Evolutionary conservation across 2,329 filamentous ascomycete species (phyloP).

Genomic region (Sodiomyces alkalinus): DNA sequence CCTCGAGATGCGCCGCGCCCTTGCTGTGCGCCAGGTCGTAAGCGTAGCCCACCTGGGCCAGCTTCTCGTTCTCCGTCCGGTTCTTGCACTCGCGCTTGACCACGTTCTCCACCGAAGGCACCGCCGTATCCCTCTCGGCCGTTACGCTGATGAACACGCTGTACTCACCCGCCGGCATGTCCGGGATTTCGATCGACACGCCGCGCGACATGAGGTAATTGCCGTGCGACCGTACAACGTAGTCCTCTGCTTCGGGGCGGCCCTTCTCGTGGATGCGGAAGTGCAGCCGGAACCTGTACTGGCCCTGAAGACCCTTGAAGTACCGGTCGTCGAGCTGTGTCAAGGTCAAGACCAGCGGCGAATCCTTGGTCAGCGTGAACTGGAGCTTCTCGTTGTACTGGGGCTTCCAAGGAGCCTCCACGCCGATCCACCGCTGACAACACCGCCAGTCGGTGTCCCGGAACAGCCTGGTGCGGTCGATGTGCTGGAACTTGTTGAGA

Average conservation of each 20-base stretch:
- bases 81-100: slow-evolving; percentile 33
- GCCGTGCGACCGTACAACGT: slow-evolving; percentile 42
- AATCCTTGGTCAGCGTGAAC: slow-evolving; percentile 38
- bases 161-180: slow-evolving; percentile 40
- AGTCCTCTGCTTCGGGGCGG: slow-evolving; percentile 37
- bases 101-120: slow-evolving; percentile 37
- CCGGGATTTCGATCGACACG: slow-evolving; percentile 40
- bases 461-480: slow-evolving; percentile 49
- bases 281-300: slow-evolving; percentile 36
- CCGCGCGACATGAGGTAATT: slow-evolving; percentile 44
- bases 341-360: slow-evolving; percentile 42
- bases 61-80: slow-evolving; percentile 39
- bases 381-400: slow-evolving; percentile 48
- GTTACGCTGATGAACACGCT: slow-evolving; percentile 40
- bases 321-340: slow-evolving; percentile 48
- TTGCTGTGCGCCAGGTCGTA: slow-evolving; percentile 48
- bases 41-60: slow-evolving; percentile 39
- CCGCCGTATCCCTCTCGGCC: slow-evolving; percentile 27
- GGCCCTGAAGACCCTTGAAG: slow-evolving; percentile 44
- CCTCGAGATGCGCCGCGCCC: slow-evolving; percentile 33
- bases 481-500: slow-evolving; percentile 44
- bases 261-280: slow-evolving; percentile 36
- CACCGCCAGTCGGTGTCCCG: slow-evolving; percentile 41
- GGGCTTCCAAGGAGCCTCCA: slow-evolving; percentile 46
- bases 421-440: slow-evolving; percentile 44